phyloP scores from a whole-genome alignment of 83 land plant species.

The Diphasiastrum complanatum region DNA sequence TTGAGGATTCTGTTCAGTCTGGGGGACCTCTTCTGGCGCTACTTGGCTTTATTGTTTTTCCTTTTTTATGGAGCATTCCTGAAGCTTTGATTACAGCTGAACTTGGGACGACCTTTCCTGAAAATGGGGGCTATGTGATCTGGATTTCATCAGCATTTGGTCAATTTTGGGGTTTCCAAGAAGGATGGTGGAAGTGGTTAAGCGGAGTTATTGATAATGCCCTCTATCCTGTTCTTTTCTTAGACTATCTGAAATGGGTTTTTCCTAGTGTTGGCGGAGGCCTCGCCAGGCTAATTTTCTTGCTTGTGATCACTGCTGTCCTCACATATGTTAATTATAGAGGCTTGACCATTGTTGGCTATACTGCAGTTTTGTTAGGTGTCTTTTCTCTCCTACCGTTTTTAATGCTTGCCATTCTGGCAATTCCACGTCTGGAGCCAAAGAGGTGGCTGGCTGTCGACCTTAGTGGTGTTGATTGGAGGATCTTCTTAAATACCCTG shows the following conservation, averaged over 20 bases:
- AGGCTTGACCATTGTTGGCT: conserved; percentile 62
- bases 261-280: conserved; percentile 37
- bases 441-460: conserved; percentile 47
- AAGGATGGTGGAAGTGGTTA: conserved; percentile 69
- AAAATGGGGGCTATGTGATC: conserved; percentile 74
- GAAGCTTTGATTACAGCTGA: conserved; percentile 82
- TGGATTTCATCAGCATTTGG: conserved; percentile 77
- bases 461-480: conserved; percentile 42
- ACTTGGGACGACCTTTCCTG: conserved; percentile 64
- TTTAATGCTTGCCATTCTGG: conserved; percentile 39
- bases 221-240: conserved; percentile 62
- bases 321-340: conserved; percentile 68
- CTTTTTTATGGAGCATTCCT: conserved; percentile 75
- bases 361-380: conserved; percentile 41
- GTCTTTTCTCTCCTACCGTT: conserved; percentile 64
- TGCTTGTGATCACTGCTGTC: conserved; percentile 36
- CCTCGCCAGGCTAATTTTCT: conserved; percentile 31
- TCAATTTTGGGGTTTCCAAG: conserved; percentile 70
- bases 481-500: conserved; percentile 54
- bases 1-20: conserved; percentile 62
- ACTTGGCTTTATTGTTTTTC: conserved; percentile 62
- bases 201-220: conserved; percentile 85
- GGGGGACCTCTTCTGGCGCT: conserved; percentile 73
- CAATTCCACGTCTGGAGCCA: conserved; percentile 45
- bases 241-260: conserved; percentile 61